phyloP scores from a whole-genome alignment of 305 asterid genomes.

The Plantago lanceolata region DNA sequence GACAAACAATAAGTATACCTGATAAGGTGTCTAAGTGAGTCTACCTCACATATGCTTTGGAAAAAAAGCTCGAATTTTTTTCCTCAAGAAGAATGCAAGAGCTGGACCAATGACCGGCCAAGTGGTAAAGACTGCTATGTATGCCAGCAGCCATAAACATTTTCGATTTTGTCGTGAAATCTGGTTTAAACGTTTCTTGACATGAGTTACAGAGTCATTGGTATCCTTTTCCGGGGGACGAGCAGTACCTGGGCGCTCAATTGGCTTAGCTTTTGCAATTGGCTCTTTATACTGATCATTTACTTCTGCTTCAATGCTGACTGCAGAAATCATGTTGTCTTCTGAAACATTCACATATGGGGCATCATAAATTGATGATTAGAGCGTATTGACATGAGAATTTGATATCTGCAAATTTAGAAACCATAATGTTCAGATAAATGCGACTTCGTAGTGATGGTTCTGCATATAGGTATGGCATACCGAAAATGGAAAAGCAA shows the following conservation, averaged over 20 bases:
- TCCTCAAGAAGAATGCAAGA: conserved; percentile 43
- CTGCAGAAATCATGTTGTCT: conserved; percentile 58
- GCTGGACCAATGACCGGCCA: conserved; percentile 75
- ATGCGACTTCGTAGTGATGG: not conserved
- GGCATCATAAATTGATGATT: conserved; percentile 64
- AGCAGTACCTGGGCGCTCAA: conserved; percentile 12
- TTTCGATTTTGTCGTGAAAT: conserved; percentile 40
- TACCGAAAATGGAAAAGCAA: not conserved
- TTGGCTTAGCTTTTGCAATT: conserved; percentile 10
- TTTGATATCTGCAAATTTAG: conserved; percentile 38
- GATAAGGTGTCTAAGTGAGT: not conserved
- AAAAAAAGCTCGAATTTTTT: conserved; percentile 30
- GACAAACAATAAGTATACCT: not conserved
- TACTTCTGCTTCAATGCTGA: conserved; percentile 34
- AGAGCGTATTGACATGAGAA: conserved; percentile 37
- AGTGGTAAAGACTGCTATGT: conserved; percentile 56
- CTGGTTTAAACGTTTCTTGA: conserved; percentile 50
- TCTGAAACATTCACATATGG: conserved; percentile 51
- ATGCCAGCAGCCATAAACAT: conserved; percentile 76
- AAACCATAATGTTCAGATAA: not conserved
- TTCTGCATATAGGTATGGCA: not conserved
- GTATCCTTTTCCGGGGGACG: conserved; percentile 17
- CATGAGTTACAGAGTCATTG: conserved; percentile 28
- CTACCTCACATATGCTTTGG: conserved; percentile 20
- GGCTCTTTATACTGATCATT: conserved; percentile 21